These are phyloP conservation scores for Naganishia onofrii DNA, from an alignment of 768 basidiomycete species.

Conservation along the genomic window DNA sequence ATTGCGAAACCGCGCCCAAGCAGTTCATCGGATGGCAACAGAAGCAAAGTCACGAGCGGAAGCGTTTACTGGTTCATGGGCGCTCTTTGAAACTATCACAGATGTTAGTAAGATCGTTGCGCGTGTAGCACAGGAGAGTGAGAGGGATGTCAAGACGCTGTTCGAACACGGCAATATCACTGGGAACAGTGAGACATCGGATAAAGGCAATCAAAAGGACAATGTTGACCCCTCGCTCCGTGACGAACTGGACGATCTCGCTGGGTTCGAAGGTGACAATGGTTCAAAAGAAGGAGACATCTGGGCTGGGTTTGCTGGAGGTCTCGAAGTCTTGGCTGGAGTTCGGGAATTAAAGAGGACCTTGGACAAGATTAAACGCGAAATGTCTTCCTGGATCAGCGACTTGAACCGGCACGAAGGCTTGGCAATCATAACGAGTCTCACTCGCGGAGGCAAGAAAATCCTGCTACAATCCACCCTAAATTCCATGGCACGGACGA, in stretches of 20 bases:
- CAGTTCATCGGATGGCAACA: slow-evolving; percentile 56
- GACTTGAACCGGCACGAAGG: background rate
- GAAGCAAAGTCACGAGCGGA: slow-evolving; percentile 51
- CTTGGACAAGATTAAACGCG: slow-evolving; percentile 61
- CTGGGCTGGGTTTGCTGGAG: slow-evolving; percentile 77
- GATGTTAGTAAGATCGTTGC: slow-evolving; percentile 7
- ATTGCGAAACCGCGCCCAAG: slow-evolving; percentile 21
- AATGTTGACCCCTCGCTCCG: slow-evolving; percentile 5
- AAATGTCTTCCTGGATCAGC: slow-evolving; percentile 55
- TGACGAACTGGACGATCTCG: slow-evolving; percentile 59
- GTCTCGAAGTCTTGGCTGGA: slow-evolving; percentile 76
- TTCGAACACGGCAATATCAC: slow-evolving; percentile 15
- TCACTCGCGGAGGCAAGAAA: slow-evolving; percentile 61
- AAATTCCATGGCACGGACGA: slow-evolving; percentile 57
- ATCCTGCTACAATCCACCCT: slow-evolving; percentile 76
- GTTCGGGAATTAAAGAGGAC: slow-evolving; percentile 68
- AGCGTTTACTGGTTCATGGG: slow-evolving; percentile 38
- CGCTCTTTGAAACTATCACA: slow-evolving; percentile 8
- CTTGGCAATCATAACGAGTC: slow-evolving; percentile 53
- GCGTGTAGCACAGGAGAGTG: background rate
- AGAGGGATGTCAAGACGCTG: slow-evolving; percentile 17
- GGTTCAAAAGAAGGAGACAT: slow-evolving; percentile 43
- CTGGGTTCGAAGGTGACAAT: slow-evolving; percentile 56
- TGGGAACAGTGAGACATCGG: slow-evolving; percentile 31
- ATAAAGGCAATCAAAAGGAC: slow-evolving; percentile 25